Evolutionary conservation across 2,329 filamentous ascomycete species (phyloP).

Genomic region (Cladosporium sp.): DNA sequence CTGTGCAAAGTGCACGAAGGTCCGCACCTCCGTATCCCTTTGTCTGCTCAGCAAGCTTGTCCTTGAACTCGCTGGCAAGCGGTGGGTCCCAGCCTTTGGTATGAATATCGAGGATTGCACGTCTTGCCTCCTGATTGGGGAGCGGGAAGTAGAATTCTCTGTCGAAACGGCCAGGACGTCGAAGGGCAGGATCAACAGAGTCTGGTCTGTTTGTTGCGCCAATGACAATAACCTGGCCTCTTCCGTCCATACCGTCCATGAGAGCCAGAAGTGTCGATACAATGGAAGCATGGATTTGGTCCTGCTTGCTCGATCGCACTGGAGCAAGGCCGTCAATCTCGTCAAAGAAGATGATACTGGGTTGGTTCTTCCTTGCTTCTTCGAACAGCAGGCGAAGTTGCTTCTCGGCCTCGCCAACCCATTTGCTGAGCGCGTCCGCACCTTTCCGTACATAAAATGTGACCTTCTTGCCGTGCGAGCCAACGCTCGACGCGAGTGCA

Average conservation of each 20-base stretch:
- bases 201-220: conserved; percentile 97
- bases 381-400: conserved; percentile 92
- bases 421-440: conserved; percentile 95
- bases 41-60: conserved; percentile 79
- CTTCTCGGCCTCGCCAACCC: conserved; percentile 97
- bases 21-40: conserved; percentile 98
- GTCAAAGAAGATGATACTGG: conserved; percentile 99
- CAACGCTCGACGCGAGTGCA: conserved; percentile 87
- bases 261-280: conserved; percentile 89
- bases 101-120: conserved; percentile 90
- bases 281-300: conserved; percentile 97
- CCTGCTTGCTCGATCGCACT: conserved; percentile 94
- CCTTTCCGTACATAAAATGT: conserved; percentile 99
- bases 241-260: conserved; percentile 98
- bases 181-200: conserved; percentile 92
- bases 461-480: conserved; percentile 81
- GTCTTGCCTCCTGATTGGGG: conserved; percentile 75
- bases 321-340: conserved; percentile 97
- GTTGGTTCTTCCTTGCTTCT: conserved; percentile 91
- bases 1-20: conserved; percentile 88
- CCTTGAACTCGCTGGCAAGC: conserved; percentile 75
- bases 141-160: conserved; percentile 97
- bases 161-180: conserved; percentile 91
- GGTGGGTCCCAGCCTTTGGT: conserved; percentile 87
- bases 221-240: conserved; percentile 96